phyloP scores from a whole-genome alignment of 768 basidiomycete genomes.

The Panaeolus cyanescens region DNA sequence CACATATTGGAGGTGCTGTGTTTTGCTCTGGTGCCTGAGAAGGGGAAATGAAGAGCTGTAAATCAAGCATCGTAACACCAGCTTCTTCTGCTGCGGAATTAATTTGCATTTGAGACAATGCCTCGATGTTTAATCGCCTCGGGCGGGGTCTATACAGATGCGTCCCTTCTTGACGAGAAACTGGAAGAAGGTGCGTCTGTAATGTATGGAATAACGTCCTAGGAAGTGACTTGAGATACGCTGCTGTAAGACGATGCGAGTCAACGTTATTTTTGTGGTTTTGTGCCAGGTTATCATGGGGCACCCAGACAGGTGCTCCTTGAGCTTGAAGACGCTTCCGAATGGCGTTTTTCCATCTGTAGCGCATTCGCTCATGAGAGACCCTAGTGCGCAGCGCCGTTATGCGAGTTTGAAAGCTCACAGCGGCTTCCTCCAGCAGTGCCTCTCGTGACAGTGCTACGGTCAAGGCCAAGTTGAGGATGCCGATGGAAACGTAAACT shows the following conservation, averaged over 20 bases:
- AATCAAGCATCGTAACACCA: constrained; percentile 48
- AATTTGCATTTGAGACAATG: constrained; percentile 53
- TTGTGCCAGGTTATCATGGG: constrained; percentile 24
- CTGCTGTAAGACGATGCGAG: not conserved
- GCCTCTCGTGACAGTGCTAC: constrained; percentile 70
- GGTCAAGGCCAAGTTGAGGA: constrained; percentile 64
- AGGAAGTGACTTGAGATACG: not conserved
- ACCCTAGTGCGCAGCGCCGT: constrained; percentile 46
- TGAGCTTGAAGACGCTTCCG: constrained; percentile 59
- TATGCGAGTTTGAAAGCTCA: constrained; percentile 61
- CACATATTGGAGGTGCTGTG: not conserved
- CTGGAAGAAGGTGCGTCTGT: not conserved
- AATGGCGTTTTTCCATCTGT: constrained; percentile 63
- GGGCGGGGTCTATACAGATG: constrained; percentile 38
- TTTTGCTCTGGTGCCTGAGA: not conserved
- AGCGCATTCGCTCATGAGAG: constrained; percentile 46
- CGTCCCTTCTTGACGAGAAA: constrained; percentile 10
- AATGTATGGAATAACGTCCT: not conserved
- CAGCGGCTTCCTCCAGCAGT: constrained; percentile 70
- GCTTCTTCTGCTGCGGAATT: constrained; percentile 69
- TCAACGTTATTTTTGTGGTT: not conserved
- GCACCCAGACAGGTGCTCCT: constrained; percentile 56
- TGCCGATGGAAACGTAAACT: constrained; percentile 58
- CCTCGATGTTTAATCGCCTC: constrained; percentile 66
- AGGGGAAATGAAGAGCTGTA: not conserved